Evolutionary conservation across 2,329 filamentous ascomycete species (phyloP).

Genomic region (Leptosphaerulina australis): DNA sequence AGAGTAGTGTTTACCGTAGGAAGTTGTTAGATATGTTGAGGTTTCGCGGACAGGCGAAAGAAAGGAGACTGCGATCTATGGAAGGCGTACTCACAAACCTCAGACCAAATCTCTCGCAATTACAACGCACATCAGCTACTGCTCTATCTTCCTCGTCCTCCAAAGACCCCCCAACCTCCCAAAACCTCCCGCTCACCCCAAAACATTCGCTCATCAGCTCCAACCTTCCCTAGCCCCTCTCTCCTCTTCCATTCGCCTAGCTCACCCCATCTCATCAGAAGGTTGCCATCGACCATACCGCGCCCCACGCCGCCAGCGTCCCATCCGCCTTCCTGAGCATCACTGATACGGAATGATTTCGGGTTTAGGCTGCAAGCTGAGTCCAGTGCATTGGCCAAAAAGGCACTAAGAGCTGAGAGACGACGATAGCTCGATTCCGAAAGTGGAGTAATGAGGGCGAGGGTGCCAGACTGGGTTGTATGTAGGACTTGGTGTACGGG

Average conservation of each 20-base stretch:
- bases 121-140: neutral
- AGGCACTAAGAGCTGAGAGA: constrained; percentile 78
- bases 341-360: constrained; percentile 71
- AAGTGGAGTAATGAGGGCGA: constrained; percentile 78
- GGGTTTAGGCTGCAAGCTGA: constrained; percentile 83
- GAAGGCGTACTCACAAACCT: too few relatives aligned
- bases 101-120: too few relatives aligned
- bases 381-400: constrained; percentile 76
- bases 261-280: constrained; percentile 77
- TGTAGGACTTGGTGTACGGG: constrained; percentile 42
- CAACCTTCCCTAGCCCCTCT: constrained; percentile 77
- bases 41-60: too few relatives aligned
- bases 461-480: constrained; percentile 66
- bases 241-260: constrained; percentile 71
- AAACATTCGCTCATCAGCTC: constrained; percentile 69
- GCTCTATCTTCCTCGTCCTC: constrained; percentile 21
- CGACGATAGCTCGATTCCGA: constrained; percentile 82
- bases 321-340: constrained; percentile 48
- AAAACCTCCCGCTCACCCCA: constrained; percentile 71
- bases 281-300: constrained; percentile 76
- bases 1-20: too few relatives aligned
- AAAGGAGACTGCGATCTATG: too few relatives aligned
- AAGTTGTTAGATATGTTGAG: too few relatives aligned
- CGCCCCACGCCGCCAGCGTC: constrained; percentile 57
- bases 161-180: constrained; percentile 66